Conservation (phyloP, 768 basidiomycete species). For the Coprinellus micaceus region DNA sequence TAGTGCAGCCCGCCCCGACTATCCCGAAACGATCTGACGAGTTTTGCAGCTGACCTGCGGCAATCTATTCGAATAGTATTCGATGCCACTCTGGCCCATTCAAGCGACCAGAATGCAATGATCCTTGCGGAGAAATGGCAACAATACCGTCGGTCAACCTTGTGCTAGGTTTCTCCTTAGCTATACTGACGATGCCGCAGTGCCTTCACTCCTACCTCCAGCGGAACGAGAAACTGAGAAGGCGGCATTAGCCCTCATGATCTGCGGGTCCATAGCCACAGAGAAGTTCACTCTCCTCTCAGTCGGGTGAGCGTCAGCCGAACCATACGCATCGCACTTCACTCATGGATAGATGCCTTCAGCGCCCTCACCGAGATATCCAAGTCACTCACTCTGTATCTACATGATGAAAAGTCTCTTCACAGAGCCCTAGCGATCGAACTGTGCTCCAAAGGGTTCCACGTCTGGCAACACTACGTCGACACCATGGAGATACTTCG, state of each 20-base stretch:
- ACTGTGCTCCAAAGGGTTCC: slow-evolving; percentile 85
- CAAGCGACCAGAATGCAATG: slow-evolving; percentile 66
- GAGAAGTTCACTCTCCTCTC: slow-evolving; percentile 77
- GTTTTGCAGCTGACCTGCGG: slow-evolving; percentile 61
- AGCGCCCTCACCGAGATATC: slow-evolving; percentile 83
- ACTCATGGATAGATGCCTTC: background rate
- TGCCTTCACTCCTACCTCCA: slow-evolving; percentile 59
- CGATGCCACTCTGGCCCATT: slow-evolving; percentile 63
- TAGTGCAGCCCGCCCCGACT: slow-evolving; percentile 16
- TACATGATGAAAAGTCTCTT: slow-evolving; percentile 67
- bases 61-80: slow-evolving; percentile 76
- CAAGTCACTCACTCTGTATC: slow-evolving; percentile 72
- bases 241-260: slow-evolving; percentile 69
- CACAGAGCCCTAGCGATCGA: slow-evolving; percentile 80
- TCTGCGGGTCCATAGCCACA: slow-evolving; percentile 80
- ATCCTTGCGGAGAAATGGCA: slow-evolving; percentile 61
- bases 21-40: slow-evolving; percentile 2
- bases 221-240: slow-evolving; percentile 53
- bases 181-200: slow-evolving; percentile 28
- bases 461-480: slow-evolving; percentile 91
- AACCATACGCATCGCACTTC: background rate
- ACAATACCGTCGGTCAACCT: slow-evolving; percentile 46
- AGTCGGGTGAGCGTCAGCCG: slow-evolving; percentile 48
- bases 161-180: background rate
- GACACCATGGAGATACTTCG: slow-evolving; percentile 88